phyloP scores from a whole-genome alignment of 495 filamentous ascomycete genomes.

The Emericellopsis terricola region DNA sequence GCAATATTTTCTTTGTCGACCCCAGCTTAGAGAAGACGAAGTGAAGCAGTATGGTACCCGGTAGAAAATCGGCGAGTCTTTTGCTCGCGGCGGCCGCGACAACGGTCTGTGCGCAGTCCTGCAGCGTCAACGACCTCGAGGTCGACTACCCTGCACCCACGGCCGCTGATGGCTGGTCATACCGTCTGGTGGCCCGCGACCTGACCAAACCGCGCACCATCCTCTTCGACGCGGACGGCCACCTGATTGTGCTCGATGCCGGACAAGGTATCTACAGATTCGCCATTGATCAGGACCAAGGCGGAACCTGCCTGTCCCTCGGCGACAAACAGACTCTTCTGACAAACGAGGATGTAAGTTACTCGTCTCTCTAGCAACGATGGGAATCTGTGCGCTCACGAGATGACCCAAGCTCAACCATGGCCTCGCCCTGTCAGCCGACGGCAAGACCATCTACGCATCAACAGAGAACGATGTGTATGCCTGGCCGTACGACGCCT shows the following conservation, averaged over 20 bases:
- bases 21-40: no score
- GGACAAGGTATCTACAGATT: constrained; percentile 35
- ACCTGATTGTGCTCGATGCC: constrained; percentile 41
- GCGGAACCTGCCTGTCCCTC: constrained; percentile 22
- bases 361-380: constrained; percentile 1
- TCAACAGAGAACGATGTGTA: constrained; percentile 37
- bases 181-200: constrained; percentile 33
- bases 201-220: constrained; percentile 38
- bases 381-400: neutral
- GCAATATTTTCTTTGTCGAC: no score
- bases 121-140: constrained; percentile 7
- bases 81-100: no score
- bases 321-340: constrained; percentile 11
- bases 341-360: constrained; percentile 21
- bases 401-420: constrained; percentile 27
- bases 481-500: constrained; percentile 41
- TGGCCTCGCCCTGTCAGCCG: constrained; percentile 42
- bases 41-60: no score
- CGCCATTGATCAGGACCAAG: constrained; percentile 23
- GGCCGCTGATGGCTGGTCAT: constrained; percentile 36
- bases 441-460: constrained; percentile 46
- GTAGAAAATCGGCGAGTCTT: no score
- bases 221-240: constrained; percentile 37
- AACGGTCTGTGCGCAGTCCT: no score
- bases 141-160: constrained; percentile 20